These are phyloP conservation scores for Podila verticillata DNA, from an alignment of 192 early-diverging fungal species.

Conservation along the genomic window DNA sequence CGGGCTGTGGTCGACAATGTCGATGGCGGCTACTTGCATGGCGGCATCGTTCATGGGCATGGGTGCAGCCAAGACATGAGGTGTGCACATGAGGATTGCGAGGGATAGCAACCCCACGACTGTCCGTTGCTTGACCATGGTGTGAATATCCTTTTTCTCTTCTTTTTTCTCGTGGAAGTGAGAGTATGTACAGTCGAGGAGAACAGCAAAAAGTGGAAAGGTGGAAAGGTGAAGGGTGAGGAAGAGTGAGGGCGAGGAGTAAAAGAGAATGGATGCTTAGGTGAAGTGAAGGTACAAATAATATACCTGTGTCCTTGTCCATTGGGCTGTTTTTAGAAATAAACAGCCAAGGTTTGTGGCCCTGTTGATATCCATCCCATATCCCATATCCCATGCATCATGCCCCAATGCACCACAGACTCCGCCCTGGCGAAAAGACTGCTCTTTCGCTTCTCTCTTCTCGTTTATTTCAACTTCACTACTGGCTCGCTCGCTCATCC, in stretches of 20 bases:
- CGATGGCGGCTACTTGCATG: too few relatives aligned
- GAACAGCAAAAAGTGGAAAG: not conserved
- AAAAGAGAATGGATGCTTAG: not conserved
- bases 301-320: too few relatives aligned
- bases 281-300: too few relatives aligned
- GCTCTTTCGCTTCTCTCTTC: too few relatives aligned
- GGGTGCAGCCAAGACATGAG: not conserved
- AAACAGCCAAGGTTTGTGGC: not conserved
- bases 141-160: not conserved
- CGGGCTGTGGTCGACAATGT: too few relatives aligned
- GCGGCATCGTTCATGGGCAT: not conserved
- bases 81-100: not conserved
- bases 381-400: too few relatives aligned
- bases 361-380: too few relatives aligned
- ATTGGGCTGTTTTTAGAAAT: not conserved
- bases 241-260: not conserved
- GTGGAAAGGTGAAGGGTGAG: not conserved
- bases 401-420: too few relatives aligned
- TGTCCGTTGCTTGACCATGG: conserved; percentile 1
- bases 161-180: not conserved
- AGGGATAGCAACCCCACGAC: not conserved
- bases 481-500: too few relatives aligned
- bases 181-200: not conserved
- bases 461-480: too few relatives aligned
- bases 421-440: too few relatives aligned